A percentile compares a stretch with the other conserved stretches of the same genome.
These are phyloP conservation scores for Fraxinus albicans DNA, from an alignment of 305 asterid genomes.

Conservation along the genomic window DNA sequence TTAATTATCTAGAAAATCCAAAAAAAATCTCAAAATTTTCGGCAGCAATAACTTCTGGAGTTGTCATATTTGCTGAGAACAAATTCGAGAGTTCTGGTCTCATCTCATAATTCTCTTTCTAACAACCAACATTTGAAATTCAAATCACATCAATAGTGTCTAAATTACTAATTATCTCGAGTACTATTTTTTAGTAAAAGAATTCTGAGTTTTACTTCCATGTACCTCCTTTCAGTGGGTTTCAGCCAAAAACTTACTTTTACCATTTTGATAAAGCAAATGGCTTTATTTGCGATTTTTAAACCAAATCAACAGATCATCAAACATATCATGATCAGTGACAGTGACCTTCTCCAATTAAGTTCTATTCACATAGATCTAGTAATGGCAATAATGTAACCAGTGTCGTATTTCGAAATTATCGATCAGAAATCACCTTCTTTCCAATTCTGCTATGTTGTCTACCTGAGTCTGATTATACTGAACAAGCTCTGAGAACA, in stretches of 20 bases:
- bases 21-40: conserved; percentile 2
- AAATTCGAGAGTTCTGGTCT: neutral
- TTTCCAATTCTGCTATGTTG: conserved; percentile 80
- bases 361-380: neutral
- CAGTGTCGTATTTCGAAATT: neutral
- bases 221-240: neutral
- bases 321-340: neutral
- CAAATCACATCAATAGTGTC: neutral
- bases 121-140: neutral
- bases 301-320: neutral
- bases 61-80: neutral
- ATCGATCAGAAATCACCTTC: conserved; percentile 51
- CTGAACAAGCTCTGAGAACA: conserved; percentile 92
- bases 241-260: conserved; percentile 2
- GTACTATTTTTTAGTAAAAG: neutral
- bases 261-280: neutral
- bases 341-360: neutral
- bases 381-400: neutral
- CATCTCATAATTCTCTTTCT: neutral
- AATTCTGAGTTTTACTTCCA: neutral
- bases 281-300: neutral
- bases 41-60: neutral
- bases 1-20: neutral
- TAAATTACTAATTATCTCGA: conserved; percentile 2
- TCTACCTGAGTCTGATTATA: conserved; percentile 93